These are phyloP conservation scores for Penicillium sp. DNA, from an alignment of 2,329 filamentous ascomycete genomes.

Conservation along the genomic window DNA sequence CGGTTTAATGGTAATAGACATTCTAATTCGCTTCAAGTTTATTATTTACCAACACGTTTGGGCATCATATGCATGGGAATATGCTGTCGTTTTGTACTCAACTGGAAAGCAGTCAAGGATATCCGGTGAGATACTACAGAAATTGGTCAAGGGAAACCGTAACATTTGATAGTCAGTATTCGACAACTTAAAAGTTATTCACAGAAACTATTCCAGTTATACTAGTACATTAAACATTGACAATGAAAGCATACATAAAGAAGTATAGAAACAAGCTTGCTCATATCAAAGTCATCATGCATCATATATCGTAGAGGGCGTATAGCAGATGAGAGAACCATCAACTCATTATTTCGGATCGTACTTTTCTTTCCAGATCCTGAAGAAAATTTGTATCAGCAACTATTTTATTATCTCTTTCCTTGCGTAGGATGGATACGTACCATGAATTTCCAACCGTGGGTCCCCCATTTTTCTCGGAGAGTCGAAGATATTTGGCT, in stretches of 20 bases:
- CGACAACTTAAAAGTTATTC: too few species aligned
- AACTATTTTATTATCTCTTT: slow-evolving; percentile 22
- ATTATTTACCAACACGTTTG: too few species aligned
- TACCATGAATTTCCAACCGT: slow-evolving; percentile 95
- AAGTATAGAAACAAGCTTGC: background rate
- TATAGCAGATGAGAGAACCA: background rate
- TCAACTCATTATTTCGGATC: slow-evolving; percentile 50
- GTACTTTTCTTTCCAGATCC: slow-evolving; percentile 99
- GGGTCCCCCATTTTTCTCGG: slow-evolving; percentile 87
- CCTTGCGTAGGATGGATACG: slow-evolving; percentile 42
- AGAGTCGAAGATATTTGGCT: slow-evolving; percentile 89
- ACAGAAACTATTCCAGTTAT: background rate
- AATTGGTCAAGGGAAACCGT: too few species aligned
- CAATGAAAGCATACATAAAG: background rate
- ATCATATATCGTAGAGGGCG: background rate
- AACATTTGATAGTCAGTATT: too few species aligned
- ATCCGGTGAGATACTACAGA: too few species aligned
- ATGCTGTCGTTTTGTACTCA: too few species aligned
- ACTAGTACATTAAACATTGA: background rate
- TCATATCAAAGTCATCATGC: background rate
- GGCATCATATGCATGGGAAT: too few species aligned
- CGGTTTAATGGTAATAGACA: too few species aligned
- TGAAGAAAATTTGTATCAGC: slow-evolving; percentile 43
- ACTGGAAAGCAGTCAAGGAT: too few species aligned
- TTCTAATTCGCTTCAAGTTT: too few species aligned